Evolutionary conservation across 495 filamentous ascomycete species (phyloP).

Genomic region (Aspergillus bridgeri): DNA sequence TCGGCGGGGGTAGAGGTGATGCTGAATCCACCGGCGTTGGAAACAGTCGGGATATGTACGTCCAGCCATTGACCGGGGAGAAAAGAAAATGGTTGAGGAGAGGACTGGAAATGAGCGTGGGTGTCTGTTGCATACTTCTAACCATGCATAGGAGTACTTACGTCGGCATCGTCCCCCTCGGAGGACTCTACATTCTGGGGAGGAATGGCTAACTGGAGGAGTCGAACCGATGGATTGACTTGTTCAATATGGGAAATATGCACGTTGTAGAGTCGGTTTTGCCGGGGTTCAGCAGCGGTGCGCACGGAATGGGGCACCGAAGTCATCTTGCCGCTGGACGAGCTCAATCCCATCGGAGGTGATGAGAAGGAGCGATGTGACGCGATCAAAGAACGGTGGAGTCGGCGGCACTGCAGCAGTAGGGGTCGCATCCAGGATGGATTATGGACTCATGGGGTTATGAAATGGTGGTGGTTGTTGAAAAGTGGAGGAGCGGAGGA

Average conservation of each 20-base stretch:
- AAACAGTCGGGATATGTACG: slow-evolving; percentile 62
- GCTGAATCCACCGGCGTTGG: slow-evolving; percentile 78
- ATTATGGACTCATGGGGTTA: not conserved
- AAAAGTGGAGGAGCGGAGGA: not conserved
- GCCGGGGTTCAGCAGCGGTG: slow-evolving; percentile 69
- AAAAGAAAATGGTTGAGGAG: slow-evolving; percentile 47
- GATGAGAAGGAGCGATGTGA: slow-evolving; percentile 7
- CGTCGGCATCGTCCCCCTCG: slow-evolving; percentile 8
- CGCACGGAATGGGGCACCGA: slow-evolving; percentile 57
- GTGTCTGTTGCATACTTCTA: not conserved
- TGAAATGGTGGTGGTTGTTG: not conserved
- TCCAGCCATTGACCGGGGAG: slow-evolving; percentile 91
- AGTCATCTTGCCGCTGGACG: slow-evolving; percentile 26
- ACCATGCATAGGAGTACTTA: not conserved
- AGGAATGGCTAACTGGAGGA: slow-evolving; percentile 45
- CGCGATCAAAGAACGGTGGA: not conserved
- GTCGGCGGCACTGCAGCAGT: slow-evolving; percentile 2
- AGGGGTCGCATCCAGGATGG: slow-evolving; percentile 2
- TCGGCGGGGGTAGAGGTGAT: slow-evolving; percentile 70
- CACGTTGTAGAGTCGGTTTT: slow-evolving; percentile 51
- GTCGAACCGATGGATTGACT: slow-evolving; percentile 45
- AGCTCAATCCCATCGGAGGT: slow-evolving; percentile 33
- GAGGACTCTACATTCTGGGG: slow-evolving; percentile 16
- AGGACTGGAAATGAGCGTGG: not conserved
- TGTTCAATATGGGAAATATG: slow-evolving; percentile 45